These are phyloP conservation scores for Spongispora temasekensis DNA, from an alignment of 1,284 basidiomycete genomes.

Conservation along the genomic window DNA sequence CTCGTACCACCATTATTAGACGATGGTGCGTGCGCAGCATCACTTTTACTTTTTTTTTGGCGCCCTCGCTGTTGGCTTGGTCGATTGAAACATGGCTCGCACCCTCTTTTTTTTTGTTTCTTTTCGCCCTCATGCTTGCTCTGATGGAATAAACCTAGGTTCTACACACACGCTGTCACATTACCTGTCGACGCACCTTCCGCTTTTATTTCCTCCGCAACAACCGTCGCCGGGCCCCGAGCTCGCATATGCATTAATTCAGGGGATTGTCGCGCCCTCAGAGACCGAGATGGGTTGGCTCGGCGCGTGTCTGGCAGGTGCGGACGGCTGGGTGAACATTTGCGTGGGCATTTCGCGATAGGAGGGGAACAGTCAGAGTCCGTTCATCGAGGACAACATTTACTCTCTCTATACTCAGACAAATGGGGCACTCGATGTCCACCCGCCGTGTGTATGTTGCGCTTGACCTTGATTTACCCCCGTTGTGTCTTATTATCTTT, in stretches of 20 bases:
- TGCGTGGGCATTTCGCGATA: slow-evolving; percentile 65
- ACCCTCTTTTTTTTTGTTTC: background rate
- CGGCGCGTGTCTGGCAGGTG: slow-evolving; percentile 84
- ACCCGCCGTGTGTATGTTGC: too few species aligned
- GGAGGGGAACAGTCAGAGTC: background rate
- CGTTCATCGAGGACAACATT: too few species aligned
- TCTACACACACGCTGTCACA: slow-evolving; percentile 58
- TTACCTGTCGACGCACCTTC: slow-evolving; percentile 63
- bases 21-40: slow-evolving; percentile 48
- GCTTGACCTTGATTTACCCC: too few species aligned
- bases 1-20: slow-evolving; percentile 77
- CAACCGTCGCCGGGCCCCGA: slow-evolving; percentile 36
- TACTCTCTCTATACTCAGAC: too few species aligned
- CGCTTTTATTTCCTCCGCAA: slow-evolving; percentile 60
- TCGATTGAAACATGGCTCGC: too few species aligned
- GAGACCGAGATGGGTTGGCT: slow-evolving; percentile 94
- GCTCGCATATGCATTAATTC: slow-evolving; percentile 73
- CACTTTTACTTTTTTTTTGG: background rate
- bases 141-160: slow-evolving; percentile 41
- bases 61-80: too few species aligned
- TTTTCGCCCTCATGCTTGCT: background rate
- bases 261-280: slow-evolving; percentile 84
- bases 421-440: too few species aligned
- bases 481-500: too few species aligned
- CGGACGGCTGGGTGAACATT: slow-evolving; percentile 93